Evolutionary conservation across 176 grass and related monocot species (phyloP).

Genomic region (Areca catechu): DNA sequence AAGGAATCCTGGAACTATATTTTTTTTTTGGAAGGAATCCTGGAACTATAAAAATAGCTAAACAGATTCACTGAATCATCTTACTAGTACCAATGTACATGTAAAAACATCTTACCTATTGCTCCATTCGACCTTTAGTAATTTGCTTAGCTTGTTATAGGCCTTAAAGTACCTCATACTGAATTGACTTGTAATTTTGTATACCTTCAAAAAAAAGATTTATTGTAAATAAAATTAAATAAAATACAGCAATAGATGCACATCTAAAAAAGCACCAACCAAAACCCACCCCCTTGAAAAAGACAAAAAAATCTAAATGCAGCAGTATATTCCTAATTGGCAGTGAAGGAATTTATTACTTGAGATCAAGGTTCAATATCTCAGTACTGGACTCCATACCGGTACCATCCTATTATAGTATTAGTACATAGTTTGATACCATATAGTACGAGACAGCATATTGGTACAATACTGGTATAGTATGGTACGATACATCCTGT

Average conservation of each 20-base stretch:
- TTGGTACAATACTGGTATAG: no score
- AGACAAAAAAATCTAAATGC: no score
- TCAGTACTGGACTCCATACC: no score
- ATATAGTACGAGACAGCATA: no score
- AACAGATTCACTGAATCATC: background rate
- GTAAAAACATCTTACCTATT: slow-evolving; percentile 35
- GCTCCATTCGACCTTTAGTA: slow-evolving; percentile 67
- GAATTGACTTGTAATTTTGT: slow-evolving; percentile 35
- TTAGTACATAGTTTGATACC: no score
- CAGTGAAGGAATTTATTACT: no score
- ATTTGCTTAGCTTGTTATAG: slow-evolving; percentile 40
- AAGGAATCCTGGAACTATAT: background rate
- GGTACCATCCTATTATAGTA: no score
- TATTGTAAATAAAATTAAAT: background rate
- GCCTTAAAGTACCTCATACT: slow-evolving; percentile 44
- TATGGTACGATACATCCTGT: no score
- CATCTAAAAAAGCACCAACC: no score
- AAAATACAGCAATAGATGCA: background rate
- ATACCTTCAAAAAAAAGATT: slow-evolving; percentile 31
- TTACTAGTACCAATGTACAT: background rate
- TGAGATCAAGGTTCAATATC: no score
- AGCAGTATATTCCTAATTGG: no score
- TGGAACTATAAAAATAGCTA: background rate
- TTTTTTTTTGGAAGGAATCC: background rate
- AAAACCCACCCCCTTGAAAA: no score